Conservation (phyloP, 169 alveolate genomes). For the Plasmodium berghei region DNA sequence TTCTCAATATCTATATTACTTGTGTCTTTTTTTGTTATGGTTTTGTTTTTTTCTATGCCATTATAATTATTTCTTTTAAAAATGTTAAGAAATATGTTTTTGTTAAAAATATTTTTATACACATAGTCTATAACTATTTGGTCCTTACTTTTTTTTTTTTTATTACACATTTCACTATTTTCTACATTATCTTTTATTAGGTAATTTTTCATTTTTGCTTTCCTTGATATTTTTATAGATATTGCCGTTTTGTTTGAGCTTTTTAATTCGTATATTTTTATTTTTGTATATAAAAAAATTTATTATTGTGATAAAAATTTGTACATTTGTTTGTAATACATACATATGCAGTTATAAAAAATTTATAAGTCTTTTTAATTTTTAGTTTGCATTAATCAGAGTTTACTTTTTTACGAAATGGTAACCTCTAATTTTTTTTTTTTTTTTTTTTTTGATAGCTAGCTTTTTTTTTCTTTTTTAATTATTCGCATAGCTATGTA, state of each 20-base stretch:
- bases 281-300: not conserved
- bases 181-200: not conserved
- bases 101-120: slow-evolving; percentile 55
- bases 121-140: slow-evolving; percentile 26
- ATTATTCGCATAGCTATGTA: not conserved
- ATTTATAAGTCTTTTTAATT: no score
- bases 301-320: not conserved
- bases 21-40: not conserved
- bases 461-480: no score
- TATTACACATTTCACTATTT: not conserved
- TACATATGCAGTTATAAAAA: no score
- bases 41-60: not conserved
- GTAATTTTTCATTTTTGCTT: not conserved
- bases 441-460: no score
- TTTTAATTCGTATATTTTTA: not conserved
- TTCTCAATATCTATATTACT: not conserved
- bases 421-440: no score
- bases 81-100: slow-evolving; percentile 15
- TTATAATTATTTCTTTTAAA: slow-evolving; percentile 27
- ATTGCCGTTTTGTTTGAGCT: not conserved
- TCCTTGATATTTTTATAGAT: not conserved
- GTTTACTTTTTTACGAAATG: no score
- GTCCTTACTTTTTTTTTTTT: slow-evolving; percentile 17
- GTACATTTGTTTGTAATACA: no score
- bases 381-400: no score